Conservation (phyloP, 768 basidiomycete species). For the Rubroboletus pulcherrimus region DNA sequence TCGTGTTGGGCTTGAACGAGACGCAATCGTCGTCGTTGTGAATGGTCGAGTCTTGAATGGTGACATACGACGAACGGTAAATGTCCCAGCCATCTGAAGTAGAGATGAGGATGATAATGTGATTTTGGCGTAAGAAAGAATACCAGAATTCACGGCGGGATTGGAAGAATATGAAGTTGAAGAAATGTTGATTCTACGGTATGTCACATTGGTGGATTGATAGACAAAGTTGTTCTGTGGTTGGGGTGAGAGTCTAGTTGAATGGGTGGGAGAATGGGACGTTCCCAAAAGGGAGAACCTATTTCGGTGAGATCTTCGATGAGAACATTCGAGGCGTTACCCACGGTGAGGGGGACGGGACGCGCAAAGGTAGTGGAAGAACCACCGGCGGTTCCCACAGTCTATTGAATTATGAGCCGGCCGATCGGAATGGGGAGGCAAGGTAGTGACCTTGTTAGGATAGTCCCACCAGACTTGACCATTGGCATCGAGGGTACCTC, state of each 20-base stretch:
- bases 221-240: constrained; percentile 39
- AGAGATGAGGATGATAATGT: not conserved
- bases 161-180: constrained; percentile 33
- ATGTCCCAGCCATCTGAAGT: constrained; percentile 46
- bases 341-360: constrained; percentile 43
- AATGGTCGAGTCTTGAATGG: constrained; percentile 36
- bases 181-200: constrained; percentile 36
- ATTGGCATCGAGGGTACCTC: constrained; percentile 43
- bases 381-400: constrained; percentile 21
- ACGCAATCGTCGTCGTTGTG: constrained; percentile 43
- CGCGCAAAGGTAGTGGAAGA: constrained; percentile 33
- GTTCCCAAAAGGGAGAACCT: constrained; percentile 42
- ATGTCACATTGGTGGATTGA: constrained; percentile 39
- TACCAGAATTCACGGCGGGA: constrained; percentile 35
- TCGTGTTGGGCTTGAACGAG: constrained; percentile 30
- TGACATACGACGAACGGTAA: constrained; percentile 37
- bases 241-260: not conserved
- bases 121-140: not conserved
- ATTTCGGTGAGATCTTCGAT: constrained; percentile 38
- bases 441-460: constrained; percentile 22
- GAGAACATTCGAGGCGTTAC: constrained; percentile 39
- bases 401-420: constrained; percentile 17
- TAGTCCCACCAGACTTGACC: constrained; percentile 43
- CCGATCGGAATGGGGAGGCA: not conserved
- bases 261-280: constrained; percentile 1